Conservation (phyloP, 1,284 basidiomycete species). For the Lentinula novae-zelandiae region DNA sequence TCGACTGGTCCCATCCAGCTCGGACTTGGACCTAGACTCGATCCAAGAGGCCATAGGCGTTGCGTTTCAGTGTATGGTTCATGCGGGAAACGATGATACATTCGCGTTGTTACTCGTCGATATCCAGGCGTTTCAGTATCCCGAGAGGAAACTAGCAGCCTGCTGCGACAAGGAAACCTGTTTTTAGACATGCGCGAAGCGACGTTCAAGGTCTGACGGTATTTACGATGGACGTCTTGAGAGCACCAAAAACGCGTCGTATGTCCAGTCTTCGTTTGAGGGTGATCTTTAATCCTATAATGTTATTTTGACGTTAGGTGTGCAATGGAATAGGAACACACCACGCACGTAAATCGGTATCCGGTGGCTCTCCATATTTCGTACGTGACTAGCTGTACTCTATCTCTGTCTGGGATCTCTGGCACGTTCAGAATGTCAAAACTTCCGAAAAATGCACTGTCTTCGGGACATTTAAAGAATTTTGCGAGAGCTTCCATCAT, state of each 20-base stretch:
- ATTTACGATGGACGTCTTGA: slow-evolving; percentile 39
- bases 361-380: slow-evolving; percentile 44
- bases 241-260: slow-evolving; percentile 47
- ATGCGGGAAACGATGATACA: slow-evolving; percentile 40
- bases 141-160: slow-evolving; percentile 39
- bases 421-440: slow-evolving; percentile 22
- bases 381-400: slow-evolving; percentile 34
- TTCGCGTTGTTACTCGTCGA: slow-evolving; percentile 33
- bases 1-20: not conserved
- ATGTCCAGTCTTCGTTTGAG: slow-evolving; percentile 37
- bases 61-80: slow-evolving; percentile 34
- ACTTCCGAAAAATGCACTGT: slow-evolving; percentile 13
- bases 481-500: slow-evolving; percentile 7
- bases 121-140: slow-evolving; percentile 24
- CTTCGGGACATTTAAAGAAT: slow-evolving; percentile 4
- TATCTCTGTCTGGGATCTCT: slow-evolving; percentile 34
- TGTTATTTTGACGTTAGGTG: not conserved
- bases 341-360: slow-evolving; percentile 43
- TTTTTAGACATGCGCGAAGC: slow-evolving; percentile 32
- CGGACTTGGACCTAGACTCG: not conserved
- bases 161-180: slow-evolving; percentile 39
- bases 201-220: slow-evolving; percentile 25
- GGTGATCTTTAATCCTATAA: slow-evolving; percentile 43
- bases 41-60: not conserved
- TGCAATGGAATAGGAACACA: not conserved